phyloP scores from a whole-genome alignment of 805 yeast species.

The Maudiozyma pseudohumilis region DNA sequence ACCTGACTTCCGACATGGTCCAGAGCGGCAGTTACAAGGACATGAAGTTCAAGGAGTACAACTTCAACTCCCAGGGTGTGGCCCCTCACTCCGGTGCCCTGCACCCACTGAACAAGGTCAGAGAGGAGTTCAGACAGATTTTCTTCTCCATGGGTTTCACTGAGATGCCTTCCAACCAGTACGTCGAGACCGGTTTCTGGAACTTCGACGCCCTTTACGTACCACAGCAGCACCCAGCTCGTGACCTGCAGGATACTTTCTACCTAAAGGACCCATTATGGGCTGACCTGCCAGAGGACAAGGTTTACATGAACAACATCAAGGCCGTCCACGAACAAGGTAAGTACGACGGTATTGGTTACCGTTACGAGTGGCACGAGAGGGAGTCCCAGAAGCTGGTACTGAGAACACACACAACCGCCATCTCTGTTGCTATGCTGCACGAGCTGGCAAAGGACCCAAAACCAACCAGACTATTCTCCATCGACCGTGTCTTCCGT shows the following conservation, averaged over 20 bases:
- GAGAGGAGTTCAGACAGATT: conserved; percentile 96
- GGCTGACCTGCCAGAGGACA: conserved; percentile 78
- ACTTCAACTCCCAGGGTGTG: conserved; percentile 91
- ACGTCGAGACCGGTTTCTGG: conserved; percentile 98
- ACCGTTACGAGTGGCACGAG: conserved; percentile 94
- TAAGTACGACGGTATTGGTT: conserved; percentile 90
- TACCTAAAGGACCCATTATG: conserved; percentile 85
- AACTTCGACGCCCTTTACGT: conserved; percentile 93
- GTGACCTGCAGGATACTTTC: conserved; percentile 98
- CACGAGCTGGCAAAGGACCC: conserved; percentile 82
- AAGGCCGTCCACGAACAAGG: conserved; percentile 83
- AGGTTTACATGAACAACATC: conserved; percentile 64
- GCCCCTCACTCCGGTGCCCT: conserved; percentile 82
- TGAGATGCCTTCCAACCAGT: conserved; percentile 98
- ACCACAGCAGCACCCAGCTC: conserved; percentile 99
- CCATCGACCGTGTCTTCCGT: conserved; percentile 97
- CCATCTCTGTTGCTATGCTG: conserved; percentile 82
- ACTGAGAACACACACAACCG: conserved; percentile 95
- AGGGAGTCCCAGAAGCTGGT: conserved; percentile 87
- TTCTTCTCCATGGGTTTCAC: conserved; percentile 97
- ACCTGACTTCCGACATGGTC: conserved; percentile 89
- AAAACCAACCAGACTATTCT: conserved; percentile 81
- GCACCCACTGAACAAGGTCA: conserved; percentile 92
- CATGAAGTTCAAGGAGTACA: conserved; percentile 85
- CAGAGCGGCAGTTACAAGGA: conserved; percentile 71